Evolutionary conservation across 2,329 filamentous ascomycete genomes (phyloP), one percentile per base, ranked within the genome.

Genomic region (Lecanoromycetidae sp.): DNA sequence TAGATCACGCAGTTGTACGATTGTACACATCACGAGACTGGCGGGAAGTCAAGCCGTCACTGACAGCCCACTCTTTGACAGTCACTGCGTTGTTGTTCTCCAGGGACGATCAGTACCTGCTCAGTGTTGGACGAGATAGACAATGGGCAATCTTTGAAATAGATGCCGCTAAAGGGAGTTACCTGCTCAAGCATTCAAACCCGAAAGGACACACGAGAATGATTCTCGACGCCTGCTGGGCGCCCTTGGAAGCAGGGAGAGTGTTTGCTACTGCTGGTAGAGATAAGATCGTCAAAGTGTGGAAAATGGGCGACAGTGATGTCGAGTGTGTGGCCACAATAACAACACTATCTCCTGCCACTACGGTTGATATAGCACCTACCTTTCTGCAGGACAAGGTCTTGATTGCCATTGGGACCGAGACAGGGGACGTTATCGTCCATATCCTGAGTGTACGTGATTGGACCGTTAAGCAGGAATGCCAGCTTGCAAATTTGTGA

Each of bases 1-100:
- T 90, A 48, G 91, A 95, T 62, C 91, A 98, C 61, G 91, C 91
- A 35, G 88, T 96, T 32, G 86, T 98, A 57, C 79, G 91, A 17
- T 65, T 98, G 6, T 96, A 94, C 60, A 87, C 94, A 61, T 91
- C 88, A 10, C 74, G 72, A 27, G 76, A 77, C 36, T 98, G 91
- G 91, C 82, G 86, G 15, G 87, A 98, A 66, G 70, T 95, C 34
- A 80, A 78, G 50, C 88, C 90, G 2, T 76, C 90, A 0, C 71
- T 98, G 25, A 75, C 78, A n/a, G 83, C 84, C 1, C 91, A 98
- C 65, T 79, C 83, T 0, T 72, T 96, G 45, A 98, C 91, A 0
- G 82, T 88, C 20, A 90, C 87, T 0, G 75, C 84, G 13, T 69
- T 98, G 29, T 73, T 80, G 7, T 98, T 96, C 67, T 88, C 84